Conservation (phyloP, 345 rosid genomes). For the Barbarea vulgaris region DNA sequence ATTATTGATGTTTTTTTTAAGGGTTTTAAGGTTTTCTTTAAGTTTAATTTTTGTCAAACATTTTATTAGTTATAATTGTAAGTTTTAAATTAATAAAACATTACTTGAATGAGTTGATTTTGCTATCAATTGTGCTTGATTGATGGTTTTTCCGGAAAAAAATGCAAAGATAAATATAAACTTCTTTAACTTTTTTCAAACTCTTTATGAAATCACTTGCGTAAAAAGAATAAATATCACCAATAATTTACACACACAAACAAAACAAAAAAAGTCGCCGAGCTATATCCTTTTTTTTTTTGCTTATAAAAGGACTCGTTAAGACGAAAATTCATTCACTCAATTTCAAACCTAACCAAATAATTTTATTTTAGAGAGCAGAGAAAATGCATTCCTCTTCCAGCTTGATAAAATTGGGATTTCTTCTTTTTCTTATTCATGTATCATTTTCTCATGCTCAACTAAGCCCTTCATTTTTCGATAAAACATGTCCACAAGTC, state of each 20-base stretch:
- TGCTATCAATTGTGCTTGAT: too few species aligned
- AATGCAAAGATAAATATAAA: too few species aligned
- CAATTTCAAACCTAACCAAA: constrained; percentile 7
- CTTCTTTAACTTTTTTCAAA: too few species aligned
- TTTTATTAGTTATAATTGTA: too few species aligned
- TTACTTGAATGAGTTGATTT: too few species aligned
- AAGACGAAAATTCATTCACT: constrained; percentile 12
- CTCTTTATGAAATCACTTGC: too few species aligned
- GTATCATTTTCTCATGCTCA: constrained; percentile 26
- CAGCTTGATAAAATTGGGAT: constrained; percentile 1
- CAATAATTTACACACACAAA: not conserved
- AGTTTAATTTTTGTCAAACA: too few species aligned
- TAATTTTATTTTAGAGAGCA: not conserved
- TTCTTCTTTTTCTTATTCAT: constrained; percentile 11
- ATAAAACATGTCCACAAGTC: constrained; percentile 55
- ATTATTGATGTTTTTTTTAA: too few species aligned
- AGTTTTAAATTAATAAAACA: too few species aligned
- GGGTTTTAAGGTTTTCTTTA: too few species aligned
- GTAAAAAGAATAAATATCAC: not conserved
- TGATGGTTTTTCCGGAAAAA: too few species aligned
- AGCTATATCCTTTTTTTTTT: not conserved
- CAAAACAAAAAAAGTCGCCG: constrained; percentile 17
- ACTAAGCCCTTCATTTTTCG: constrained; percentile 52
- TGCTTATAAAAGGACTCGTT: constrained; percentile 18
- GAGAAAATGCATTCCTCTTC: constrained; percentile 21